Conservation (phyloP, 306 rosid species). For the Glycine tomentella region DNA sequence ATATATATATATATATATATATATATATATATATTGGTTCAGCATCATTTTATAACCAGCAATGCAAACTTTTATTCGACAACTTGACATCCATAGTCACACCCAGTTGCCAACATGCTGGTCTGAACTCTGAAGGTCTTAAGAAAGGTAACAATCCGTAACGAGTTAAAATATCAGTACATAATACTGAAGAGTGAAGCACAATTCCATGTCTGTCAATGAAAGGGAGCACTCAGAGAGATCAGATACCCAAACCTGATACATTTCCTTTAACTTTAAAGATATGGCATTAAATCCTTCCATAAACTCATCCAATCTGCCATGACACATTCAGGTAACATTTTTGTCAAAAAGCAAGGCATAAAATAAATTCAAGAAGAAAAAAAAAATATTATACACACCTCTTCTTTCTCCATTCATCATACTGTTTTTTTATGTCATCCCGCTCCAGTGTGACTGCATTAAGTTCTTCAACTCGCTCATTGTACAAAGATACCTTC, state of each 20-base stretch:
- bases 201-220: conserved; percentile 3
- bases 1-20: neutral
- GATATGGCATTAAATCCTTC: conserved; percentile 95
- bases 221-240: neutral
- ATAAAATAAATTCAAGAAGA: conserved; percentile 20
- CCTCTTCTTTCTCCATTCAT: conserved; percentile 93
- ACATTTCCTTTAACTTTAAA: conserved; percentile 93
- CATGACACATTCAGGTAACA: conserved; percentile 36
- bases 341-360: conserved; percentile 2
- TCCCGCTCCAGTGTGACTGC: conserved; percentile 85
- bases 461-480: conserved; percentile 89
- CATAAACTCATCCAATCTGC: conserved; percentile 96
- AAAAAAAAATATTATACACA: conserved; percentile 38
- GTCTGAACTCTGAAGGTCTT: conserved; percentile 5
- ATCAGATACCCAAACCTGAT: conserved; percentile 71
- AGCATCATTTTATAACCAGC: neutral
- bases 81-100: neutral
- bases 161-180: conserved; percentile 15
- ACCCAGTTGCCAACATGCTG: neutral
- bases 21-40: neutral
- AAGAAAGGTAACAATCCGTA: conserved; percentile 6
- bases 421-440: conserved; percentile 81
- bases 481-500: conserved; percentile 81
- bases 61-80: neutral
- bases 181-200: neutral